Evolutionary conservation across 2,329 filamentous ascomycete species (phyloP).

Genomic region (Neospermospora avenae): DNA sequence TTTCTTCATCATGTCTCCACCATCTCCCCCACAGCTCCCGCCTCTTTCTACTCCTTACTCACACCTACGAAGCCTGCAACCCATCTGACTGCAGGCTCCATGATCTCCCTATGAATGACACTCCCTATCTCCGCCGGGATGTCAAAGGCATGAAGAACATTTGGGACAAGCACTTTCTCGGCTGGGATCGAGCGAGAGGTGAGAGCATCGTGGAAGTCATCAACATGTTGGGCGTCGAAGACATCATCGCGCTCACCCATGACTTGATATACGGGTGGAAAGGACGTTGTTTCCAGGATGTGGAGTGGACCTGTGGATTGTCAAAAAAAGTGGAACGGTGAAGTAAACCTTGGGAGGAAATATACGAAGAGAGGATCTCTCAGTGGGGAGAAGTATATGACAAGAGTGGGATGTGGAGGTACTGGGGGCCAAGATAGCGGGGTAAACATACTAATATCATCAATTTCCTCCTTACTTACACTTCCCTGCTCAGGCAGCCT

Average conservation of each 20-base stretch:
- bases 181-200: not conserved
- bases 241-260: constrained; percentile 19
- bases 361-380: not conserved
- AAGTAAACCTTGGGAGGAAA: too few relatives aligned
- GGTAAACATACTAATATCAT: constrained; percentile 20
- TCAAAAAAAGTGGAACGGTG: not conserved
- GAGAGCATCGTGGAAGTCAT: constrained; percentile 12
- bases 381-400: not conserved
- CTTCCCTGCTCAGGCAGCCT: constrained; percentile 13
- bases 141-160: constrained; percentile 17
- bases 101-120: constrained; percentile 1
- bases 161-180: constrained; percentile 8
- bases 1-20: not conserved
- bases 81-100: constrained; percentile 20
- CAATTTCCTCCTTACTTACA: constrained; percentile 16
- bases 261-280: constrained; percentile 21
- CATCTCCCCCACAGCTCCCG: not conserved
- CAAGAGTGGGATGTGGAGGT: not conserved
- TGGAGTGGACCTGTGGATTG: constrained; percentile 14
- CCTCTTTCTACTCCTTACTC: constrained; percentile 14
- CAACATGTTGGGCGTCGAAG: constrained; percentile 13
- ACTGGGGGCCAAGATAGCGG: not conserved
- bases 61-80: constrained; percentile 7
- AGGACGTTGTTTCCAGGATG: not conserved
- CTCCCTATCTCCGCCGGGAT: constrained; percentile 9